A percentile compares a stretch with the other conserved stretches of the same genome.
Evolutionary conservation across 495 filamentous ascomycete species (phyloP).

Genomic region (Aspergillus indologenus): DNA sequence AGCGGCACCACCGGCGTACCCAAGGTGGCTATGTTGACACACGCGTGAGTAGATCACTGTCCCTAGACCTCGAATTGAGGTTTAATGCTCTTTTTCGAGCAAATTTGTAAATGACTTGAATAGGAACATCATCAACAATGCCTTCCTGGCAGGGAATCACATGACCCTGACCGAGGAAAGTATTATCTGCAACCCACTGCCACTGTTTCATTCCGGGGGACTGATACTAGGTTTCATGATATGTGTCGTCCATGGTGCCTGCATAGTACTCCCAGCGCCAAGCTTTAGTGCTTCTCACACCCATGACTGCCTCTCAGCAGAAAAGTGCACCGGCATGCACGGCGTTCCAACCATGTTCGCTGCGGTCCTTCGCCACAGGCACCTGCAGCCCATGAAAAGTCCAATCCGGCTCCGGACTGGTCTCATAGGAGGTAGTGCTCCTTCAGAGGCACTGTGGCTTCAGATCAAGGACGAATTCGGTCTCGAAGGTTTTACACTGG

Average conservation of each 20-base stretch:
- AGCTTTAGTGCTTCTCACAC: slow-evolving; percentile 25
- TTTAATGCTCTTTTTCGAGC: too few relatives aligned
- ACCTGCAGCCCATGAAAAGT: background rate
- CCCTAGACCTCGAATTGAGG: background rate
- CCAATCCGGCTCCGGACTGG: slow-evolving; percentile 1
- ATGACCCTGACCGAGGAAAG: slow-evolving; percentile 63
- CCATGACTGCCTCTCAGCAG: background rate
- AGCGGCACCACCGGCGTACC: slow-evolving; percentile 57
- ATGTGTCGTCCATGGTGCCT: background rate
- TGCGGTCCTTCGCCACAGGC: background rate
- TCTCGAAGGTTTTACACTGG: background rate
- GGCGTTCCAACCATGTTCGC: slow-evolving; percentile 14
- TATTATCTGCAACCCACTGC: slow-evolving; percentile 65
- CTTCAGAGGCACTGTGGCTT: background rate
- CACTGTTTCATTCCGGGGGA: slow-evolving; percentile 22
- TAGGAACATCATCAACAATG: slow-evolving; percentile 76
- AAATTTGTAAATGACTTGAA: background rate
- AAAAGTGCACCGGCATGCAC: slow-evolving; percentile 7
- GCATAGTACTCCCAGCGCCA: slow-evolving; percentile 42
- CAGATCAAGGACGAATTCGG: background rate
- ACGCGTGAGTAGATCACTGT: slow-evolving; percentile 36
- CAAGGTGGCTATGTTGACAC: slow-evolving; percentile 59
- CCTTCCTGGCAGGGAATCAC: slow-evolving; percentile 61
- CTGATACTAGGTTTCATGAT: slow-evolving; percentile 1
- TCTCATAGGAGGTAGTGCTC: background rate